Evolutionary conservation across 352 stramenopile species (phyloP).

Genomic region (Phytophthora pinifolia): DNA sequence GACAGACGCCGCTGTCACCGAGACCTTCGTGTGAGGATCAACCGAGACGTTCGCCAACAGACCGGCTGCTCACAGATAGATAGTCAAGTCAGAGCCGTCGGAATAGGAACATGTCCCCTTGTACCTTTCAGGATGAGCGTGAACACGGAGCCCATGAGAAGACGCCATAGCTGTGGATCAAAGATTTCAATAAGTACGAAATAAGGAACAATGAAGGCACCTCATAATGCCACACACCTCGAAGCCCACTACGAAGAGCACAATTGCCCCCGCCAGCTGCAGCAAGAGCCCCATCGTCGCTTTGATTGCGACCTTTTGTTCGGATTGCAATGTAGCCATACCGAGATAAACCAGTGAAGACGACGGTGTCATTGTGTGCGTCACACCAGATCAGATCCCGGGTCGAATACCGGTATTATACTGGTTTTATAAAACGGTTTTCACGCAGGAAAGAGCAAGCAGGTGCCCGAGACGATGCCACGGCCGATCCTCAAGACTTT

Average conservation of each 20-base stretch:
- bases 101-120: too few species aligned
- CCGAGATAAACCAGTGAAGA: too few species aligned
- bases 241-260: constrained; percentile 20
- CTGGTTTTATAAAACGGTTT: background rate
- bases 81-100: too few species aligned
- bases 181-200: constrained; percentile 1
- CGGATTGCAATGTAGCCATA: constrained; percentile 9
- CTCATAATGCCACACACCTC: constrained; percentile 10
- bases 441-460: background rate
- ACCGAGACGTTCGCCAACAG: constrained; percentile 54
- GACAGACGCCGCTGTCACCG: constrained; percentile 35
- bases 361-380: background rate
- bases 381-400: background rate
- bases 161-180: constrained; percentile 23
- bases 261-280: constrained; percentile 11
- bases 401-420: too few species aligned
- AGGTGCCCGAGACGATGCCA: constrained; percentile 29
- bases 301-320: constrained; percentile 5
- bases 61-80: constrained; percentile 27
- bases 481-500: constrained; percentile 70
- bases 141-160: constrained; percentile 17
- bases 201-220: background rate
- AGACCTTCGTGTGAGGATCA: constrained; percentile 40
- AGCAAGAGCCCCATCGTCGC: constrained; percentile 17
- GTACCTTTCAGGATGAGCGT: constrained; percentile 23